Percentiles rank a stretch among this genome's conserved stretches.
phyloP scores from a whole-genome alignment of 2,329 filamentous ascomycete genomes.

The Phialemonium atrogriseum region DNA sequence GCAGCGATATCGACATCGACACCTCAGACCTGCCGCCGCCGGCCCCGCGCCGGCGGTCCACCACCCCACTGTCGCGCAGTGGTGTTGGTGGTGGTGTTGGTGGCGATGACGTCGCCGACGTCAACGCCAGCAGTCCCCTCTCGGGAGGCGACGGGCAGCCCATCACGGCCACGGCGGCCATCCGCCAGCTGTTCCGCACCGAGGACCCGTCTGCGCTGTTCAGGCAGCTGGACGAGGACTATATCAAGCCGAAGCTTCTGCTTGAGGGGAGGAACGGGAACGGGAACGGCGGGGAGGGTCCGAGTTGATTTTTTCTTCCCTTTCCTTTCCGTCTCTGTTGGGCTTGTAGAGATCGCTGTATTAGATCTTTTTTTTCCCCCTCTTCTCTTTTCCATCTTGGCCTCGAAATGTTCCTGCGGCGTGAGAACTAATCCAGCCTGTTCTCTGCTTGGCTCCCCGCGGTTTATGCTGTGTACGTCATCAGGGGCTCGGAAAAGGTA shows the following conservation, averaged over 20 bases:
- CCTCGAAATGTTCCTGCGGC: no score
- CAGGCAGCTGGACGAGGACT: conserved; percentile 87
- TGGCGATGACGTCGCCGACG: conserved; percentile 7
- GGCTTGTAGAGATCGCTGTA: no score
- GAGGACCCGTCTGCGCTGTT: conserved; percentile 90
- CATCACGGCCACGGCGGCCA: conserved; percentile 66
- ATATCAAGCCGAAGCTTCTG: conserved; percentile 84
- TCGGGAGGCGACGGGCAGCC: conserved; percentile 20
- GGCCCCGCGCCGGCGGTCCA: conserved; percentile 34
- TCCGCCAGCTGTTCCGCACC: conserved; percentile 72
- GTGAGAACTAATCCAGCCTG: no score
- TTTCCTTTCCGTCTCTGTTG: no score
- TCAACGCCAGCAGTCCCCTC: conserved; percentile 17
- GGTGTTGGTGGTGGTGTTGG: conserved; percentile 10
- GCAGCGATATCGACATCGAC: conserved; percentile 58
- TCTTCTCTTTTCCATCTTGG: no score
- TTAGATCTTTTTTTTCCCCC: no score
- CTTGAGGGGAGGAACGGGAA: no score
- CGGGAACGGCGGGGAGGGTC: no score
- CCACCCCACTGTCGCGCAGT: conserved; percentile 24
- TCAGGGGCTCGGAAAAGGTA: no score
- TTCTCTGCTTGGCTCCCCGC: no score
- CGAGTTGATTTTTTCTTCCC: no score
- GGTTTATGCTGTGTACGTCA: no score
- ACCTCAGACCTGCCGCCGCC: conserved; percentile 58